Percentiles rank a stretch among this genome's conserved stretches.
phyloP scores from a whole-genome alignment of 495 filamentous ascomycete species.

The Patellaria atrata region DNA sequence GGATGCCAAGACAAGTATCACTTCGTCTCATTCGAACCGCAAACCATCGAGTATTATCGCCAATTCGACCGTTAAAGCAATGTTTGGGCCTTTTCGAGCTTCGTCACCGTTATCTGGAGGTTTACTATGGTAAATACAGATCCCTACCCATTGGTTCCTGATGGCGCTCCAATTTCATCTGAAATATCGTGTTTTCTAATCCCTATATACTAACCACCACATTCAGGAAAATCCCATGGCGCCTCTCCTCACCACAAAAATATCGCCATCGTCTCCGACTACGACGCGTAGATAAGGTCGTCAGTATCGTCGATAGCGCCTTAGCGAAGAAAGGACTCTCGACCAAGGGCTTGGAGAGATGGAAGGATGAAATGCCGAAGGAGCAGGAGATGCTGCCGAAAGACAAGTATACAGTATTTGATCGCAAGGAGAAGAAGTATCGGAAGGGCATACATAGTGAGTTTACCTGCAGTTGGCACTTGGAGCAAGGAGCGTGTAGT shows the following conservation, averaged over 20 bases:
- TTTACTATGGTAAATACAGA: constrained; percentile 23
- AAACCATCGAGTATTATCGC: no score
- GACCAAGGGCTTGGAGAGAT: constrained; percentile 61
- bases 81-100: constrained; percentile 73
- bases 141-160: neutral
- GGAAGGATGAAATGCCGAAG: constrained; percentile 89
- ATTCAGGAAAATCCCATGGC: constrained; percentile 91
- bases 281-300: constrained; percentile 67
- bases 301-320: constrained; percentile 61
- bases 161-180: neutral
- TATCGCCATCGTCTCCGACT: constrained; percentile 76
- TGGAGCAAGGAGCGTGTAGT: neutral
- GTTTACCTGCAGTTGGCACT: constrained; percentile 25
- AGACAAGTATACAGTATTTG: constrained; percentile 98
- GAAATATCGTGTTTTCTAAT: neutral
- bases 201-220: constrained; percentile 3
- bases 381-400: constrained; percentile 91
- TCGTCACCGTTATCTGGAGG: constrained; percentile 64
- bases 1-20: no score
- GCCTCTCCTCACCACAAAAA: constrained; percentile 82
- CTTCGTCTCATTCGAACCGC: no score
- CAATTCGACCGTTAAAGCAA: constrained; percentile 24
- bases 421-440: constrained; percentile 88
- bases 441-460: constrained; percentile 92
- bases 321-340: constrained; percentile 38